Percentiles rank a stretch among this genome's conserved stretches.
Conservation (phyloP, 352 stramenopile species). For the Globisporangium spiculum region DNA sequence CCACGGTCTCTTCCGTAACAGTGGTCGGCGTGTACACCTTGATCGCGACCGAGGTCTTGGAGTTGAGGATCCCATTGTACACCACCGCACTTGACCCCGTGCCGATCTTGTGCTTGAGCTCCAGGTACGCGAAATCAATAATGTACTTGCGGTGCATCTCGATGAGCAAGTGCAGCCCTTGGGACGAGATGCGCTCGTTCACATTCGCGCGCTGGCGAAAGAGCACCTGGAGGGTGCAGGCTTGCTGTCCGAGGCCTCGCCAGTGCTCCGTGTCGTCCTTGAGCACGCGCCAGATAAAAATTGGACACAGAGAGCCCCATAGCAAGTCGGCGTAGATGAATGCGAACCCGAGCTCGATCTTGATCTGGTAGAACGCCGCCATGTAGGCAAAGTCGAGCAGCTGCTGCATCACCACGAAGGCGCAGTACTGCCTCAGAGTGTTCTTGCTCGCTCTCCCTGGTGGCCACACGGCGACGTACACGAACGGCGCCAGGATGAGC, state of each 20-base stretch:
- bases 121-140: constrained; percentile 65
- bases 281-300: constrained; percentile 75
- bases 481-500: constrained; percentile 30
- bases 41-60: too few species aligned
- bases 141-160: constrained; percentile 75
- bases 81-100: not conserved
- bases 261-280: constrained; percentile 75
- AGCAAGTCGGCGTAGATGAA: constrained; percentile 15
- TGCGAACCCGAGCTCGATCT: constrained; percentile 14
- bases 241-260: constrained; percentile 58
- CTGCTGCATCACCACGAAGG: constrained; percentile 6
- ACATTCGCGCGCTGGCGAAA: constrained; percentile 29
- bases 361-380: not conserved
- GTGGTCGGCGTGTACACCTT: too few species aligned
- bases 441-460: constrained; percentile 1
- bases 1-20: constrained; percentile 52
- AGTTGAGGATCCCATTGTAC: too few species aligned
- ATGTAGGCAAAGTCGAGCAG: constrained; percentile 17
- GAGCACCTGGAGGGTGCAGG: constrained; percentile 30
- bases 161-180: constrained; percentile 62
- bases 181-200: constrained; percentile 54
- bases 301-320: constrained; percentile 25
- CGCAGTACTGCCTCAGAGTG: constrained; percentile 29
- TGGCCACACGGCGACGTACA: not conserved
- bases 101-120: constrained; percentile 51